phyloP scores from a whole-genome alignment of 1,139 yeast species.

The Debaryomyces singareniensis region DNA sequence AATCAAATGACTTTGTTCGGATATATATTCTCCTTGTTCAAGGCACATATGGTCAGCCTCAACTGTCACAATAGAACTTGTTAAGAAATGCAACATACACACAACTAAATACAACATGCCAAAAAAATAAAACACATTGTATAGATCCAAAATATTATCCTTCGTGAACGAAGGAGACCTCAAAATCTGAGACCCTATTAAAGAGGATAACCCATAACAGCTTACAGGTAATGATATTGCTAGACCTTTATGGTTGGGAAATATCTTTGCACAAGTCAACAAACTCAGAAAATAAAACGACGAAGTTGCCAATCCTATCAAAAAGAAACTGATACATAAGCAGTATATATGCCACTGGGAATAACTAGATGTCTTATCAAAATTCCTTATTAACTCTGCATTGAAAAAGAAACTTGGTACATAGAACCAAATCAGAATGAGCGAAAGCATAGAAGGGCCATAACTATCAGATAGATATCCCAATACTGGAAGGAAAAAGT shows the following conservation, averaged over 20 bases:
- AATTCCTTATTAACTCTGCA: slow-evolving; percentile 9
- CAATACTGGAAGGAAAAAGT: slow-evolving; percentile 72
- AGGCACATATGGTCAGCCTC: slow-evolving; percentile 40
- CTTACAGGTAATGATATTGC: slow-evolving; percentile 87
- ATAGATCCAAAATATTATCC: slow-evolving; percentile 35
- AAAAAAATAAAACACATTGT: slow-evolving; percentile 52
- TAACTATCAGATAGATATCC: slow-evolving; percentile 82
- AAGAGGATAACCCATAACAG: slow-evolving; percentile 75
- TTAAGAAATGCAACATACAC: slow-evolving; percentile 54
- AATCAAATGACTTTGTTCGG: slow-evolving; percentile 9
- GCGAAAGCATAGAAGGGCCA: slow-evolving; percentile 72
- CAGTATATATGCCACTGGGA: slow-evolving; percentile 13
- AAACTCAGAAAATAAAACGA: slow-evolving; percentile 72
- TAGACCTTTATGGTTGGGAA: slow-evolving; percentile 67
- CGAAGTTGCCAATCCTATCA: slow-evolving; percentile 78
- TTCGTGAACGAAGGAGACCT: slow-evolving; percentile 32
- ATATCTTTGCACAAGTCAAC: slow-evolving; percentile 78
- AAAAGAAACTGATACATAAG: slow-evolving; percentile 31
- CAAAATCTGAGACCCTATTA: slow-evolving; percentile 54
- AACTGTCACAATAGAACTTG: slow-evolving; percentile 59
- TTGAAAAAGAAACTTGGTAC: slow-evolving; percentile 66
- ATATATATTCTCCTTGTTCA: slow-evolving; percentile 17
- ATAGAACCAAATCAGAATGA: slow-evolving; percentile 57
- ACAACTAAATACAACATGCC: slow-evolving; percentile 49
- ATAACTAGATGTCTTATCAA: slow-evolving; percentile 2